A percentile compares a stretch with the other conserved stretches of the same genome.
These are phyloP conservation scores for Suhomyces vadensis DNA, from an alignment of 805 yeast species.

Conservation along the genomic window DNA sequence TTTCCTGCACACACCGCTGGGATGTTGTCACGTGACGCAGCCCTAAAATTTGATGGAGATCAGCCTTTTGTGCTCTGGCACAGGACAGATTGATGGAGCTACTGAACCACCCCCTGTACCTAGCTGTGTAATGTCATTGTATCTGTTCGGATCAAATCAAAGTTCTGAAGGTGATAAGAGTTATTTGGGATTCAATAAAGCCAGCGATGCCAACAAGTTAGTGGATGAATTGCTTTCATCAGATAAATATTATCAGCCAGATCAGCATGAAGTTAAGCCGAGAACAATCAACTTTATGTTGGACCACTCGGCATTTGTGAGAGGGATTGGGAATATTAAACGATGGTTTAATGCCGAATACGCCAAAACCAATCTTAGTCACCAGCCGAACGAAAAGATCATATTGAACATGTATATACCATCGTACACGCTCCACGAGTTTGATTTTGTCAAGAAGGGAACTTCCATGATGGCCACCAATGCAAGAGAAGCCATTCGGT, in stretches of 20 bases:
- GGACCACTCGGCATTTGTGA: conserved; percentile 67
- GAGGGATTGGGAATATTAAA: conserved; percentile 68
- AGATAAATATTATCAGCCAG: background rate
- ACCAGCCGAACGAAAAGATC: conserved; percentile 18
- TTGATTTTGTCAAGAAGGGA: conserved; percentile 38
- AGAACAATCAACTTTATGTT: conserved; percentile 46
- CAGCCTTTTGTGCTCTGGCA: background rate
- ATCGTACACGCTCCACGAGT: conserved; percentile 38
- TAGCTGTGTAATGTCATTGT: conserved; percentile 5
- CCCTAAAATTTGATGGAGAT: no score
- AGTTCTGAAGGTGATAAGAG: background rate
- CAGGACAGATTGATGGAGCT: background rate
- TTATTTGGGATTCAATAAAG: conserved; percentile 1
- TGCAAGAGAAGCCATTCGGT: conserved; percentile 63
- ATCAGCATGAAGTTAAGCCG: background rate
- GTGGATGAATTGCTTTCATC: conserved; percentile 4
- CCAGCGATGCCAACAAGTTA: background rate
- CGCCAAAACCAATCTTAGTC: conserved; percentile 24
- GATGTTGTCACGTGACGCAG: no score
- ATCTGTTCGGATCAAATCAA: conserved; percentile 7
- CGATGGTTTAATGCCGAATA: conserved; percentile 54
- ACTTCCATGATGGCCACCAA: conserved; percentile 57
- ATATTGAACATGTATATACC: conserved; percentile 50
- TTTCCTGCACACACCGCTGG: conserved; percentile 1
- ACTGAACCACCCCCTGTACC: background rate